These are phyloP conservation scores for Fusarium oligoseptatum DNA, from an alignment of 2,329 filamentous ascomycete genomes.

Conservation along the genomic window DNA sequence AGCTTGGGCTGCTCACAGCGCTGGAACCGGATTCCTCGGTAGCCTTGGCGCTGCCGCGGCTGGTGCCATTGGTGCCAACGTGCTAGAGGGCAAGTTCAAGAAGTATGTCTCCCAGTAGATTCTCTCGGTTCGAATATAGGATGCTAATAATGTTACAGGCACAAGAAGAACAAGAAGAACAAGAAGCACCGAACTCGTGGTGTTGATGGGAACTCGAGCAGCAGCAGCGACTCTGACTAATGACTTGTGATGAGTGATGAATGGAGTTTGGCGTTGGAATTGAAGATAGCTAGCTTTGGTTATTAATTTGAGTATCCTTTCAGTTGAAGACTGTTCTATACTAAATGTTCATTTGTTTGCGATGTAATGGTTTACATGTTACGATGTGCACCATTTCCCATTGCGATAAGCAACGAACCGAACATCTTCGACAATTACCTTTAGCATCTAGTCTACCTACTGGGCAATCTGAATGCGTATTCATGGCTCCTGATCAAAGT, in stretches of 20 bases:
- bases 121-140: background rate
- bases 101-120: conserved; percentile 26
- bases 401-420: background rate
- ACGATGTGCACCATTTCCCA: background rate
- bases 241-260: background rate
- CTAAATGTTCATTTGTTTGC: background rate
- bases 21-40: conserved; percentile 65
- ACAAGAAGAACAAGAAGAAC: conserved; percentile 52
- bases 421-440: background rate
- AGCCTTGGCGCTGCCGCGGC: conserved; percentile 64
- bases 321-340: too few relatives aligned
- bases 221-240: conserved; percentile 49
- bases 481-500: conserved; percentile 65
- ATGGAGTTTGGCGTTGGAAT: conserved; percentile 28
- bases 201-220: conserved; percentile 31
- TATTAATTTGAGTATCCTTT: background rate
- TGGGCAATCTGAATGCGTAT: background rate
- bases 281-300: background rate
- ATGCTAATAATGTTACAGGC: conserved; percentile 35
- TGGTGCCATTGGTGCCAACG: conserved; percentile 68
- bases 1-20: conserved; percentile 66
- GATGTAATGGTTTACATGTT: background rate
- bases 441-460: background rate
- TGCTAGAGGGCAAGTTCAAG: conserved; percentile 60
- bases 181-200: conserved; percentile 45